Evolutionary conservation across 148 eudicot species (phyloP), one percentile per base, ranked within the genome.

Genomic region (Selenicereus undatus): DNA sequence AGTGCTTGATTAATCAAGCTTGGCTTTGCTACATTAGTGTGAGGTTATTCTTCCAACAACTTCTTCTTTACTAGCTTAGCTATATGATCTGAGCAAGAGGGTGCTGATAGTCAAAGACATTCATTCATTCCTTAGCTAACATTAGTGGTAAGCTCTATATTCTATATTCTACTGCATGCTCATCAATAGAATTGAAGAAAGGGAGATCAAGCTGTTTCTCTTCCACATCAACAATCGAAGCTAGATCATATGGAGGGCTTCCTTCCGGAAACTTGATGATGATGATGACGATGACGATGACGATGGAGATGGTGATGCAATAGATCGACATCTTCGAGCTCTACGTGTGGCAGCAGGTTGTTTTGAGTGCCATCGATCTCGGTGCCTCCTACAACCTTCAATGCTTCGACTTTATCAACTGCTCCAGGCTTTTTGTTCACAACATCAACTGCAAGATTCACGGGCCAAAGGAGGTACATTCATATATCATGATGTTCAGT

Each of bases 401-500:
- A 66, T 18, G 82, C 83, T 82, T 87, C 81, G 42, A 81, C 42
- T 82, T 79, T 88, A 65, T 82, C 82, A 86, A 85, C 21, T 8
- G 81, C 30, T 78, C 80, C 89, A 62, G 79, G 81, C 27, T 73
- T 76, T 82, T 78, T 83, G 69, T 82, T 77, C 81, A 84, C 84
- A 80, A 86, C 66, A 78, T 84, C 88, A 81, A 89, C 91, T 90
- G 90, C 88, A 64, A 79, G 52, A 75, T 24, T 65, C 50, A 48
- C 0, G 74, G 39, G n/a, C 13, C 26, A 76, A 75, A 86, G 60
- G 30, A 6, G 9, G 9, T 18, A 20, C 0, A 22, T 24, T 60
- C 7, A 56, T 20, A 39, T 5, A 29, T 18, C 22, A 54, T 11
- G 79, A 73, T 32, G 29, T 12, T 42, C n/a, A 26, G 26, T 32